Evolutionary conservation across 345 rosid species (phyloP).

Genomic region (Populus davidiana): DNA sequence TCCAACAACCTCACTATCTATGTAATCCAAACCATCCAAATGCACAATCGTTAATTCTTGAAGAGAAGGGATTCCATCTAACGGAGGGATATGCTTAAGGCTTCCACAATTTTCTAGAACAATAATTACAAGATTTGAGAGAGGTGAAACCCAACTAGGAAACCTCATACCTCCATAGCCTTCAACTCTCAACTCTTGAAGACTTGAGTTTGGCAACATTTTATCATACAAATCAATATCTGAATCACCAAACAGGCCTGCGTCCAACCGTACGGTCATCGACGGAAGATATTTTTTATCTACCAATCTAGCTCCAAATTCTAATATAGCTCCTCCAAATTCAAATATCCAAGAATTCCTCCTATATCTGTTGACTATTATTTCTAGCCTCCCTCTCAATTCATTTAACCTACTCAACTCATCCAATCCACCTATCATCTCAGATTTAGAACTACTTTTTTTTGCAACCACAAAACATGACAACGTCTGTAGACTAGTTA

Average conservation of each 20-base stretch:
- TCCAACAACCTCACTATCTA: not conserved
- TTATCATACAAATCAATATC: not conserved
- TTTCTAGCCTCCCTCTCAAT: slow-evolving; percentile 2
- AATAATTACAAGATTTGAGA: slow-evolving; percentile 8
- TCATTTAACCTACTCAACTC: not conserved
- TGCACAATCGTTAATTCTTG: not conserved
- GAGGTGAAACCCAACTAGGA: slow-evolving; percentile 15
- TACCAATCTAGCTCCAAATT: not conserved
- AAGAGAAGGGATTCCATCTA: slow-evolving; percentile 8
- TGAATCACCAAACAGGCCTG: too few species aligned
- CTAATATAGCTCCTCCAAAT: too few species aligned
- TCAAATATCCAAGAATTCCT: not conserved
- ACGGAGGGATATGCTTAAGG: not conserved
- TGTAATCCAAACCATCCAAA: not conserved
- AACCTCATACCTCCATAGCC: not conserved
- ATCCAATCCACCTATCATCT: not conserved
- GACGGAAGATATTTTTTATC: not conserved
- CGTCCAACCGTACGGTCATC: not conserved
- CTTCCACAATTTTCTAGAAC: not conserved
- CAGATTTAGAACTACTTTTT: not conserved
- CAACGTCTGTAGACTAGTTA: slow-evolving; percentile 7
- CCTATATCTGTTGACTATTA: not conserved
- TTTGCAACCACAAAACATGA: slow-evolving; percentile 1
- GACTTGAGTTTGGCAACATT: not conserved
- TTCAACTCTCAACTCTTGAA: not conserved